Percentiles rank a stretch among this genome's conserved stretches.
These are phyloP conservation scores for Penicillium sp. DNA, from an alignment of 2,329 filamentous ascomycete genomes.

Conservation along the genomic window DNA sequence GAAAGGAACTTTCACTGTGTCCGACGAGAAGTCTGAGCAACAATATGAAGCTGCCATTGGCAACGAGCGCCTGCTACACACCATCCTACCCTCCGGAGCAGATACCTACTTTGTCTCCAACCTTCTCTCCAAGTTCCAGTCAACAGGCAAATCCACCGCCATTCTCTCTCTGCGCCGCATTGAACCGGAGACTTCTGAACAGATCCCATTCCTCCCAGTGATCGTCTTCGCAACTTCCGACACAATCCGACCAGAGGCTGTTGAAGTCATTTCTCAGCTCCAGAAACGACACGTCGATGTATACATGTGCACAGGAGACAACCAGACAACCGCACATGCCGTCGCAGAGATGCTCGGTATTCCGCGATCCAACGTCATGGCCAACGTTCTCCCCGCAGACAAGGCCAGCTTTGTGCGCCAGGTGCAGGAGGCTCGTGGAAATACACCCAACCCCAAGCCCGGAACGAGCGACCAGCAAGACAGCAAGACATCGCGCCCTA, in stretches of 20 bases:
- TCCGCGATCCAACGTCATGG: slow-evolving; percentile 69
- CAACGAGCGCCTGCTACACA: slow-evolving; percentile 54
- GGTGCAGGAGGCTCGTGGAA: slow-evolving; percentile 39
- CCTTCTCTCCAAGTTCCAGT: slow-evolving; percentile 40
- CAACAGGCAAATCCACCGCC: slow-evolving; percentile 45
- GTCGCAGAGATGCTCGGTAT: slow-evolving; percentile 77
- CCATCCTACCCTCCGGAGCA: slow-evolving; percentile 28
- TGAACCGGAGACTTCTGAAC: slow-evolving; percentile 11
- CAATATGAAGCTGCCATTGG: slow-evolving; percentile 53
- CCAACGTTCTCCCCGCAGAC: slow-evolving; percentile 78
- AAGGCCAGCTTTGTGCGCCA: slow-evolving; percentile 55
- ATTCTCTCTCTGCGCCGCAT: slow-evolving; percentile 42
- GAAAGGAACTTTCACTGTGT: slow-evolving; percentile 50
- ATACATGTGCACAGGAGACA: slow-evolving; percentile 93
- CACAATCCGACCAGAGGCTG: slow-evolving; percentile 71
- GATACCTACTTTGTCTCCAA: slow-evolving; percentile 36
- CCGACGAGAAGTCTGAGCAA: slow-evolving; percentile 18
- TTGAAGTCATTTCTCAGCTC: slow-evolving; percentile 62
- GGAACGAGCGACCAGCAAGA: slow-evolving; percentile 1
- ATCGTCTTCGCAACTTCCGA: slow-evolving; percentile 76
- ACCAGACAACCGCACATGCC: slow-evolving; percentile 74
- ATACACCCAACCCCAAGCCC: slow-evolving; percentile 4
- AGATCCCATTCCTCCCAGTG: slow-evolving; percentile 47
- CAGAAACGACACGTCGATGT: slow-evolving; percentile 66
- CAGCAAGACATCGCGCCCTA: slow-evolving; percentile 40